Percentiles rank a stretch among this genome's conserved stretches.
Conservation (phyloP, 169 alveolate genomes). For the Cystoisospora suis region DNA sequence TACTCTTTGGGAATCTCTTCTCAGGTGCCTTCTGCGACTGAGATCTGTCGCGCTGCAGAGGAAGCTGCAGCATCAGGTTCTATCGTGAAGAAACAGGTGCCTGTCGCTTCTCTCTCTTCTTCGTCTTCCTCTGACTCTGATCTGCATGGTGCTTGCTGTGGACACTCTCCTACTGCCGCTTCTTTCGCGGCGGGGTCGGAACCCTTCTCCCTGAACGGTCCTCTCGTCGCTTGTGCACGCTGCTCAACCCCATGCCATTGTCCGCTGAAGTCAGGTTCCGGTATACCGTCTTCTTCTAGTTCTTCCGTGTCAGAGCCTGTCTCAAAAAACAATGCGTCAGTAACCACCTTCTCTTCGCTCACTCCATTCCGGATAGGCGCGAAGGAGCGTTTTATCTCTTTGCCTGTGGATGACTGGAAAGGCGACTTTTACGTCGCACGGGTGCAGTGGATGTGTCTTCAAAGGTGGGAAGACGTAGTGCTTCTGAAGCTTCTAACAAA, state of each 20-base stretch:
- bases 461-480: conserved; percentile 39
- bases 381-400: conserved; percentile 6
- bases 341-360: neutral
- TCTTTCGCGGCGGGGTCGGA: neutral
- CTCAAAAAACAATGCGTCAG: neutral
- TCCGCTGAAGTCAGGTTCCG: neutral
- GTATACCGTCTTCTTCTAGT: neutral
- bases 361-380: too few species aligned
- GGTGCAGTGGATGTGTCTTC: conserved; percentile 42
- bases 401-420: conserved; percentile 46
- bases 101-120: neutral
- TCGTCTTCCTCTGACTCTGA: neutral
- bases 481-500: conserved; percentile 2
- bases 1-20: neutral
- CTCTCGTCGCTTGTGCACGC: neutral
- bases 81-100: too few species aligned
- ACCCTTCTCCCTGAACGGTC: neutral
- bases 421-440: conserved; percentile 49
- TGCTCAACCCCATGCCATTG: neutral
- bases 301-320: too few species aligned
- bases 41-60: neutral
- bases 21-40: neutral
- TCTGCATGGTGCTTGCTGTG: neutral
- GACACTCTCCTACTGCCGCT: neutral
- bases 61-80: too few species aligned